These are phyloP conservation scores for Apiotrichum siamense DNA, from an alignment of 1,284 basidiomycete species.

Conservation along the genomic window DNA sequence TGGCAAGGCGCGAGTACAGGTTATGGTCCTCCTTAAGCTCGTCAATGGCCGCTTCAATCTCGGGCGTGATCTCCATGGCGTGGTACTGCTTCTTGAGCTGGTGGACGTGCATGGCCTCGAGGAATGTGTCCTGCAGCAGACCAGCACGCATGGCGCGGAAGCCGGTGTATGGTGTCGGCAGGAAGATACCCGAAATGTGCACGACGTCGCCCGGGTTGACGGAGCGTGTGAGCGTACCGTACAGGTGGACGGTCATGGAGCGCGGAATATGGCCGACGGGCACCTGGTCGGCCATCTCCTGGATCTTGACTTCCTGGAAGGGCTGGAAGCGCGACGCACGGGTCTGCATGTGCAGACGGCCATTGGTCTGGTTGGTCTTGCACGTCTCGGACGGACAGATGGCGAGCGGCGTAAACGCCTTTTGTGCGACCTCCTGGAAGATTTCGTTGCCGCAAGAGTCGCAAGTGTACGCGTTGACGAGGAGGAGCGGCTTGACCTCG, in stretches of 20 bases:
- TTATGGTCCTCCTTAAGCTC: constrained; percentile 68
- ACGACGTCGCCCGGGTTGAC: constrained; percentile 97
- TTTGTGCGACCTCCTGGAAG: constrained; percentile 94
- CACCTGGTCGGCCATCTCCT: constrained; percentile 99
- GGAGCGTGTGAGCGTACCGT: constrained; percentile 79
- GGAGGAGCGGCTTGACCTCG: constrained; percentile 94
- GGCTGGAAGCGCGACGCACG: constrained; percentile 94
- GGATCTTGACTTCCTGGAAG: constrained; percentile 98
- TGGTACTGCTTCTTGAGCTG: constrained; percentile 98
- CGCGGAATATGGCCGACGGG: constrained; percentile 98
- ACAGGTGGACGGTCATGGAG: constrained; percentile 93
- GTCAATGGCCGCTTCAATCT: constrained; percentile 66
- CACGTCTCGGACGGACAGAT: constrained; percentile 85
- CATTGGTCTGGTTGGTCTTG: constrained; percentile 76
- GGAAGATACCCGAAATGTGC: constrained; percentile 80
- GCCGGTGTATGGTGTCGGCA: constrained; percentile 83
- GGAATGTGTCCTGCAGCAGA: constrained; percentile 92
- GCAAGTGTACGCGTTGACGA: constrained; percentile 98
- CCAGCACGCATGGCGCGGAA: constrained; percentile 88
- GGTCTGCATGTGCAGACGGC: constrained; percentile 96
- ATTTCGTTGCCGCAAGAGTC: constrained; percentile 97
- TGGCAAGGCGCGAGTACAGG: constrained; percentile 62
- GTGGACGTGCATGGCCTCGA: constrained; percentile 83
- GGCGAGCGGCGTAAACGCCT: constrained; percentile 80
- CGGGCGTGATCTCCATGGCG: constrained; percentile 85